phyloP scores from a whole-genome alignment of 345 rosid species.

The Punica granatum region DNA sequence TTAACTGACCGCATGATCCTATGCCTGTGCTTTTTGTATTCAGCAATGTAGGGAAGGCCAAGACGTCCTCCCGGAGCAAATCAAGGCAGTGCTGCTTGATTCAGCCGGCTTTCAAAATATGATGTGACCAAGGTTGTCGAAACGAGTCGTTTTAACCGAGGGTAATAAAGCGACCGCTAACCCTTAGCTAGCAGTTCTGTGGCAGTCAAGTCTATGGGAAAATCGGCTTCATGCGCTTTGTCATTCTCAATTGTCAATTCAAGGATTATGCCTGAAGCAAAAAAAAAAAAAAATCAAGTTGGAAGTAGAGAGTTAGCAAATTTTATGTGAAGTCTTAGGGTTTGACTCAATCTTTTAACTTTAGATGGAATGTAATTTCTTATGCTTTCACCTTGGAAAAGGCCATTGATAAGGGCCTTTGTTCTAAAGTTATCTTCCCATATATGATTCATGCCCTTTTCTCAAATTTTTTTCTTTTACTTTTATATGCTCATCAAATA shows the following conservation, averaged over 20 bases:
- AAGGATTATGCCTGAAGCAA: neutral
- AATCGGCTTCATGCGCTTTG: neutral
- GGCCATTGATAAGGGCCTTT: neutral
- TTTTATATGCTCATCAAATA: too few relatives aligned
- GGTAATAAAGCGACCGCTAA: neutral
- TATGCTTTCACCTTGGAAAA: neutral
- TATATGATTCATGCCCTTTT: too few relatives aligned
- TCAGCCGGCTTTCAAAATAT: slow-evolving; percentile 68
- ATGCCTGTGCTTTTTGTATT: slow-evolving; percentile 8
- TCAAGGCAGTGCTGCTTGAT: slow-evolving; percentile 84
- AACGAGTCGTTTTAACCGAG: neutral
- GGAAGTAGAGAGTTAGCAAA: neutral
- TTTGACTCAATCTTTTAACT: neutral
- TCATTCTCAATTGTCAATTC: neutral
- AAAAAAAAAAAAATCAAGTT: neutral
- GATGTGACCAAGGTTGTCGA: slow-evolving; percentile 16
- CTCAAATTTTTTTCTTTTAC: too few relatives aligned
- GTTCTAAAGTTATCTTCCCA: too few relatives aligned
- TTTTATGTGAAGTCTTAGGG: neutral
- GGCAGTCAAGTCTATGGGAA: neutral
- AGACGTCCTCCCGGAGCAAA: slow-evolving; percentile 76
- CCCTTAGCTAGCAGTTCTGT: neutral
- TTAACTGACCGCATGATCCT: neutral
- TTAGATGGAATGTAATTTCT: neutral
- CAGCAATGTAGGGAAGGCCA: slow-evolving; percentile 95